Base-by-base conservation (phyloP, 2,329 filamentous ascomycete species). In the Penicillium polonicum region DNA sequence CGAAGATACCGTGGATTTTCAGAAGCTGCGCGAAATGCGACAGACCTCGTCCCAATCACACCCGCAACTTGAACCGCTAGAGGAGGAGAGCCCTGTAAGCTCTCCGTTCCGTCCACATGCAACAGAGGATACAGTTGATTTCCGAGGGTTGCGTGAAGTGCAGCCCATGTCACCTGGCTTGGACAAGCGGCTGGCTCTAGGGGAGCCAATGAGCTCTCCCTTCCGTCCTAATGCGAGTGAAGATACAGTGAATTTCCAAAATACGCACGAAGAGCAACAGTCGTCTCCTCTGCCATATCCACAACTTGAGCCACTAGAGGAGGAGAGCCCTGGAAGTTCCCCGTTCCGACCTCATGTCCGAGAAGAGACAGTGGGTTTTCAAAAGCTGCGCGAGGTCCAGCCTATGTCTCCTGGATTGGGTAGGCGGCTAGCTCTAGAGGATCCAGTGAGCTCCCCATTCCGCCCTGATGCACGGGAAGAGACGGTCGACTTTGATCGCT, bases 381-480 rank as follows among this genome's bases (percentile, higher is more conserved):
- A 66, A 19, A 66, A 60, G 45, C 41, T 68, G 35, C 64, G 58
- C 12, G 62, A 65, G 13, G 38, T 58, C 5, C 59, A 65, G 29
- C 59, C 54, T 1, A 46, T 62, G 56, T 65, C 63, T 4, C 51
- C 64, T 12, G 65, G 65, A 0, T 25, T 67, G 23, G 57, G 48
- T 12, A 58, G 50, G 21, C 59, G 64, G 9, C 50, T 67, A 38
- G 57, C 51, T 6, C 8, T 56, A 5, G 61, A 65, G 8, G 57
- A 65, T 5, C 65, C 67, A 1, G 69, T 65, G 3, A 77, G 74
- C 52, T 77, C 75, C 0, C 75, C 75, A 0, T 77, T 77, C 52
- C 70, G 72, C 25, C 62, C 62, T 15, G 64, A 71, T 31, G 68
- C 54, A 8, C 60, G 65, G 39, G 71, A 74, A 33, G 68, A 70